Evolutionary conservation across 768 basidiomycete species (phyloP), one percentile per base, ranked within the genome.

Genomic region (Plicaturopsis crispa): DNA sequence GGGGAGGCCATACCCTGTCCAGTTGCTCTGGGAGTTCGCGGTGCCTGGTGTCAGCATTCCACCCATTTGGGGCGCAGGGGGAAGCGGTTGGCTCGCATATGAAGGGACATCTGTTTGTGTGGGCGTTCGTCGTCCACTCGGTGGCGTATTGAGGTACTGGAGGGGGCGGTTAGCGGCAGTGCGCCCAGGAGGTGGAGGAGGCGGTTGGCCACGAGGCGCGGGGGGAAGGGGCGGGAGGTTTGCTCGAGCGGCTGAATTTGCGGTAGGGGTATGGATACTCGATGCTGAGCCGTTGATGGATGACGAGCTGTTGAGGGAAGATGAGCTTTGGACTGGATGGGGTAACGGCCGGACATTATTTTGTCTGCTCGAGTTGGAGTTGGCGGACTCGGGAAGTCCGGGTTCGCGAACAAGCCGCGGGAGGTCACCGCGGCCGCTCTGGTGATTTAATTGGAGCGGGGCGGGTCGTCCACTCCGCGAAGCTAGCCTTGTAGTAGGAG

Each of bases 371-470:
- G 20, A 20, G 41, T 41, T 16, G 48, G 28, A 30, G 28, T 30
- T 30, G 10, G 62, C 48, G 0, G 80, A 74, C 45, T 85, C 83
- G 13, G 73, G 70, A 12, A 60, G 60, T 44, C 62, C 48, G 19
- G 68, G 69, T 45, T 85, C 80, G 35, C 80, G 73, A 30, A 84
- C 72, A 40, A 90, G 65, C 14, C 76, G 77, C 5, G 89, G 89
- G 1, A 91, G 74, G 52, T 83, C 80, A 12, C 66, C 61, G 28
- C 78, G 65, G 3, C 65, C 64, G 8, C 68, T 54, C 42, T 69
- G 69, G 1, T 69, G 67, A 13, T 74, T 69, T 7, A 94, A 67
- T 47, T 84, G 77, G n/a, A 94, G 64, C 0, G 91, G 90, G 0
- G 90, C 83, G 4, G 90, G 91, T 43, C 90, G 65, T 28, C 67